Evolutionary conservation across 371 early-diverging fungal species (phyloP).

Genomic region (Haplosporangium sp.): DNA sequence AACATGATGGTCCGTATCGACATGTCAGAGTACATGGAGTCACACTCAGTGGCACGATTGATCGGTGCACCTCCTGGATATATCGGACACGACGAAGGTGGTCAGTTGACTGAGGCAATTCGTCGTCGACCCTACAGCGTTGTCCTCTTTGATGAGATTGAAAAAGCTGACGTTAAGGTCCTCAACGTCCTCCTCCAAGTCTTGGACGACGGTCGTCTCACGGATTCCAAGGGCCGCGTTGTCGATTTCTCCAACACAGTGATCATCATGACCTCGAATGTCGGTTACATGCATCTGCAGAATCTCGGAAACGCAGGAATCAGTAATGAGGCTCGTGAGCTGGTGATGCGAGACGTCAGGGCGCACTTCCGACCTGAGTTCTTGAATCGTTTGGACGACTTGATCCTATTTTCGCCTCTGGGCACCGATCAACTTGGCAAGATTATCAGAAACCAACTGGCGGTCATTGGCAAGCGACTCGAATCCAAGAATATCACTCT

Average conservation of each 20-base stretch:
- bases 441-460: slow-evolving; percentile 85
- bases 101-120: slow-evolving; percentile 91
- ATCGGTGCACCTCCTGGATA: slow-evolving; percentile 94
- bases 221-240: slow-evolving; percentile 87
- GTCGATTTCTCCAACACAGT: slow-evolving; percentile 94
- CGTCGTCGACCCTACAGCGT: slow-evolving; percentile 91
- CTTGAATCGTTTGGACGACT: slow-evolving; percentile 91
- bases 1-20: slow-evolving; percentile 90
- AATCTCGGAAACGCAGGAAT: slow-evolving; percentile 58
- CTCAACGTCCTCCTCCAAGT: slow-evolving; percentile 85
- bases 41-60: slow-evolving; percentile 77
- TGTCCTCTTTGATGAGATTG: slow-evolving; percentile 93
- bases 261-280: slow-evolving; percentile 92
- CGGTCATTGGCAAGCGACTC: slow-evolving; percentile 79
- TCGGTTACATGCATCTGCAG: slow-evolving; percentile 81
- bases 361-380: slow-evolving; percentile 91
- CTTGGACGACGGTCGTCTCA: slow-evolving; percentile 92
- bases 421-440: slow-evolving; percentile 69
- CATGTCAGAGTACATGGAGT: slow-evolving; percentile 93
- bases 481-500: slow-evolving; percentile 82
- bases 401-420: slow-evolving; percentile 72
- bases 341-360: slow-evolving; percentile 79
- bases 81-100: slow-evolving; percentile 88
- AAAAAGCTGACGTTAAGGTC: slow-evolving; percentile 86
- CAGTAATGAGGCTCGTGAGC: slow-evolving; percentile 62